Percentiles rank a stretch among this genome's conserved stretches.
These are phyloP conservation scores for Kuraishia hungarica DNA, from an alignment of 805 yeast species.

Conservation along the genomic window DNA sequence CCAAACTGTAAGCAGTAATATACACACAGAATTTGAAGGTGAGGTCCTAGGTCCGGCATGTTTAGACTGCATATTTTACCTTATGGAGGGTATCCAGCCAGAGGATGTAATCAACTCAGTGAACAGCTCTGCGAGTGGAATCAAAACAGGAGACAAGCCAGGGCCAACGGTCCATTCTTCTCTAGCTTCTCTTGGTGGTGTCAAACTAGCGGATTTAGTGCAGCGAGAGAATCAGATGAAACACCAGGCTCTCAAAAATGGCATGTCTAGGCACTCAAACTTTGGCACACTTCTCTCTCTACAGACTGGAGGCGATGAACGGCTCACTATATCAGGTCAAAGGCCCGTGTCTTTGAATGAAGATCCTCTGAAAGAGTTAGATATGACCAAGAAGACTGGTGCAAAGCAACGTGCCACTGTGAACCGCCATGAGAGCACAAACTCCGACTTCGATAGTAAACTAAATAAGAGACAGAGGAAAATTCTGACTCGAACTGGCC, in stretches of 20 bases:
- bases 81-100: conserved; percentile 49
- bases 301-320: conserved; percentile 47
- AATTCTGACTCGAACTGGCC: conserved; percentile 23
- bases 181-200: conserved; percentile 25
- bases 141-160: conserved; percentile 1
- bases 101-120: conserved; percentile 17
- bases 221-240: conserved; percentile 51
- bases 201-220: conserved; percentile 39
- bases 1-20: conserved; percentile 58
- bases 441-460: conserved; percentile 20
- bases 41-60: conserved; percentile 51
- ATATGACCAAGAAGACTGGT: conserved; percentile 60
- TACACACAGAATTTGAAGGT: conserved; percentile 57
- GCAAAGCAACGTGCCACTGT: conserved; percentile 8
- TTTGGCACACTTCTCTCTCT: conserved; percentile 83
- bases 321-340: conserved; percentile 69
- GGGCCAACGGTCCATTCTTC: not conserved
- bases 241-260: conserved; percentile 12
- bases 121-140: conserved; percentile 17
- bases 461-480: conserved; percentile 12
- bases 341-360: conserved; percentile 23
- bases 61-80: conserved; percentile 60
- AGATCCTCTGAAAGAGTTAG: conserved; percentile 57
- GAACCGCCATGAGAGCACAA: conserved; percentile 15
- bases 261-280: conserved; percentile 67